Evolutionary conservation across 2,329 filamentous ascomycete species (phyloP), one percentile per base, ranked within the genome.

Genomic region (Venturia effusa): DNA sequence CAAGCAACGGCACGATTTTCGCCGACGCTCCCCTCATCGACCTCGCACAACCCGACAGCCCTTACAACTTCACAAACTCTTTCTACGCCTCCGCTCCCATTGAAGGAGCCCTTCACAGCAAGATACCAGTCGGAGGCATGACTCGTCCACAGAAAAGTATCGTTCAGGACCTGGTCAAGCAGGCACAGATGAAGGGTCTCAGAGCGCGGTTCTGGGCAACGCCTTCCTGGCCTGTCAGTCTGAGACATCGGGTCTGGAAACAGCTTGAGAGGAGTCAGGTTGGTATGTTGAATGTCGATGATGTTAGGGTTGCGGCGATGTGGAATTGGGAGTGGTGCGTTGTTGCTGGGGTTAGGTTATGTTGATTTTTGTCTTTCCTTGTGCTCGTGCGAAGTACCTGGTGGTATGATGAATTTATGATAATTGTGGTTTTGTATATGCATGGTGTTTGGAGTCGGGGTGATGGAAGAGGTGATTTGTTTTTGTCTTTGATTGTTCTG

Each of bases 31-130:
- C 65, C 3, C 32, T 66, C 30, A 41, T 54, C 3, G 59, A 64
- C 24, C 63, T 67, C 17, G 59, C 62, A 24, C 17, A 51, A 34
- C 34, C 55, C 6, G 51, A 59, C 13, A 34, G 61, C 41, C 72
- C 72, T 0, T 87, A 81, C 73, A 78, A 79, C 69, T 65, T 69
- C 1, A 74, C 75, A 24, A 90, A 88, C 72, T 87, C 84, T 3
- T 86, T 84, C 73, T 90, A 88, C 71, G 84, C 87, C 22, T 86
- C 83, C 59, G 79, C 81, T 2, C 80, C 82, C 15, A 86, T 89
- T 69, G 74, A 72, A n/a, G 69, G 72, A 3, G 72, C 80, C 0
- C 76, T 90, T 17, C 27, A 32, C 24, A 87, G 85, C 2, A 72
- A 71, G 60, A 74, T 78, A 54, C 79, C 72, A 76, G 78, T 71